Percentiles rank a stretch among this genome's conserved stretches.
Evolutionary conservation across 192 early-diverging fungal species (phyloP).

Genomic region (Backusella parvicylindrica): DNA sequence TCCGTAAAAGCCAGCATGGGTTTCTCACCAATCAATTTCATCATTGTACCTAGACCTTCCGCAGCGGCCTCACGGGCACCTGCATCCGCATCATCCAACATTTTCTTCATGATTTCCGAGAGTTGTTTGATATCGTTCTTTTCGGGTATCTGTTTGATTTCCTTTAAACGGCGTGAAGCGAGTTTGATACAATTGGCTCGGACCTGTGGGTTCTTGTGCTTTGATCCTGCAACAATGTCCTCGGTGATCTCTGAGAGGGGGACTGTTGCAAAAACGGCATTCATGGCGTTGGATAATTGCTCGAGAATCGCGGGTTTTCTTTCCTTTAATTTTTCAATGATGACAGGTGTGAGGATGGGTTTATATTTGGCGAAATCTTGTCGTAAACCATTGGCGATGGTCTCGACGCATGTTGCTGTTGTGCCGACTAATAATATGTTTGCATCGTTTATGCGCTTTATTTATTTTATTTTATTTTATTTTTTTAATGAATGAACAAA

Average conservation of each 20-base stretch:
- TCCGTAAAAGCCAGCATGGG: conserved; percentile 71
- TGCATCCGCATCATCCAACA: conserved; percentile 81
- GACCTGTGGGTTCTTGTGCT: conserved; percentile 95
- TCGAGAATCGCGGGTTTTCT: conserved; percentile 90
- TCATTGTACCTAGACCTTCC: conserved; percentile 86
- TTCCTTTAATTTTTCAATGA: conserved; percentile 95
- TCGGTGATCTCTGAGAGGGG: conserved; percentile 72
- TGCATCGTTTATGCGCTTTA: conserved; percentile 75
- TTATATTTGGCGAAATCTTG: conserved; percentile 80
- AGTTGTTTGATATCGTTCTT: conserved; percentile 81
- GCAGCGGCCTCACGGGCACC: conserved; percentile 79
- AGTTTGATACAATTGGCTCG: conserved; percentile 72
- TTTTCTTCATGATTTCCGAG: conserved; percentile 71
- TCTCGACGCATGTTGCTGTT: conserved; percentile 80
- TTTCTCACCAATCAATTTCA: conserved; percentile 83
- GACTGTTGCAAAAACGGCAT: conserved; percentile 77
- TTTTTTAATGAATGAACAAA: background rate
- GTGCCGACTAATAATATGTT: conserved; percentile 84
- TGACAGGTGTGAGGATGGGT: conserved; percentile 57
- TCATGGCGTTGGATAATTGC: conserved; percentile 72
- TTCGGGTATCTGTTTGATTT: conserved; percentile 61
- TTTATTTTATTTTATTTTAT: too few species aligned
- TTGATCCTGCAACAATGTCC: conserved; percentile 61
- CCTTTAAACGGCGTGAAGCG: conserved; percentile 72
- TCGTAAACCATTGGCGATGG: conserved; percentile 76